A percentile compares a stretch with the other conserved stretches of the same genome.
Conservation (phyloP, 2,329 filamentous ascomycete species). For the Conoideocrella luteorostrata region DNA sequence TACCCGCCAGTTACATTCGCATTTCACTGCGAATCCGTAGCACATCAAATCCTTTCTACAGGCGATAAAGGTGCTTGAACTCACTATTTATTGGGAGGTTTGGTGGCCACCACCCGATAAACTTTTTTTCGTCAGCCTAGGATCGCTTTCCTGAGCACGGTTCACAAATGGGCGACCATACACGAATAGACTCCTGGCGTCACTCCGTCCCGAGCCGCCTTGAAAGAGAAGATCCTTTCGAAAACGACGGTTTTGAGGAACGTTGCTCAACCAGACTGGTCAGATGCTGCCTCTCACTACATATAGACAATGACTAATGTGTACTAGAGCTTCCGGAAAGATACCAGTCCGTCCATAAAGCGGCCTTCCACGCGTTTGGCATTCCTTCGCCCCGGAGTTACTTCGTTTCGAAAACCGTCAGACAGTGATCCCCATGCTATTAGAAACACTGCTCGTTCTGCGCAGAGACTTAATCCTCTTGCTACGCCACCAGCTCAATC, state of each 20-base stretch:
- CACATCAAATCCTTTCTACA: too few species aligned
- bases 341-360: background rate
- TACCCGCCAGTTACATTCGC: too few species aligned
- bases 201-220: constrained; percentile 27
- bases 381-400: background rate
- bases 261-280: constrained; percentile 26
- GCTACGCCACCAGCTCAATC: background rate
- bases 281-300: background rate
- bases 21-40: too few species aligned
- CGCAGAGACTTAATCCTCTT: too few species aligned
- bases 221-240: constrained; percentile 30
- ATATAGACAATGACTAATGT: background rate
- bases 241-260: constrained; percentile 24
- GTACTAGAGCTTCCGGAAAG: background rate
- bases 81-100: too few species aligned
- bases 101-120: too few species aligned
- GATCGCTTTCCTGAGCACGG: too few species aligned
- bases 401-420: background rate
- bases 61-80: too few species aligned
- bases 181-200: constrained; percentile 27
- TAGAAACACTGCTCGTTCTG: too few species aligned
- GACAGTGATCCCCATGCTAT: background rate
- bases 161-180: constrained; percentile 1
- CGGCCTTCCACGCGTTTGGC: background rate
- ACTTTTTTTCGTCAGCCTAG: too few species aligned